Base-by-base conservation (phyloP, 2,329 filamentous ascomycete species). In the Fusarium pseudonygamai region DNA sequence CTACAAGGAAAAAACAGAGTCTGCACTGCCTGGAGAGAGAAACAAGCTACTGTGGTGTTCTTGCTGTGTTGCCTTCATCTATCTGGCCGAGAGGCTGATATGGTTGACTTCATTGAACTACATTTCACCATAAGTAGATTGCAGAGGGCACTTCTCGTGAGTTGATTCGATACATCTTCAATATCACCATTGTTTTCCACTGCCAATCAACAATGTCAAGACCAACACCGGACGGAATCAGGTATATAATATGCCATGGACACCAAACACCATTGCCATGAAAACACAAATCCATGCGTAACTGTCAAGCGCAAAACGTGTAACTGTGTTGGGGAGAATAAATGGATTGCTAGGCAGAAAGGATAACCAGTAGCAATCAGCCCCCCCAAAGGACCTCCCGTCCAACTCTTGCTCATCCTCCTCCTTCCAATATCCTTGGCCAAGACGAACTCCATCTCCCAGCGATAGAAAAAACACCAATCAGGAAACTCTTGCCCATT, bases 221-320 rank as follows among this genome's bases (percentile, higher is more conserved):
- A 58, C 65, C 67, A 71, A 67, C 46, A 60, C 26, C 45, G 55
- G 56, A 60, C 47, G 67, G 64, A 63, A 75, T 73, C 76, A 81
- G 75, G 78, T 77, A 79, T 80, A 79, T 78, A 77, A 74, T 72
- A 77, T 79, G 77, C 75, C 71, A 75, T 73, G 72, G 75, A 78
- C 70, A 80, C 77, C 75, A 73, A 78, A 80, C 80, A 75, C 80
- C 80, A 66, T 75, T 82, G 79, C 80, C 76, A 80, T 81, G 78
- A 80, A 73, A 78, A 69, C 76, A 76, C 69, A 75, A 67, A 73
- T 71, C 77, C 71, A 69, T 65, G 56, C 64, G 69, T 72, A 46
- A 67, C 55, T 47, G 63, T 55, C 60, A 47, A 69, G 49, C 46
- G 52, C 50, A 69, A 73, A 76, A 69, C 53, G 59, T 67, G 76